These are phyloP conservation scores for Gossypium trilobum DNA, from an alignment of 441 rosid species.

Conservation along the genomic window DNA sequence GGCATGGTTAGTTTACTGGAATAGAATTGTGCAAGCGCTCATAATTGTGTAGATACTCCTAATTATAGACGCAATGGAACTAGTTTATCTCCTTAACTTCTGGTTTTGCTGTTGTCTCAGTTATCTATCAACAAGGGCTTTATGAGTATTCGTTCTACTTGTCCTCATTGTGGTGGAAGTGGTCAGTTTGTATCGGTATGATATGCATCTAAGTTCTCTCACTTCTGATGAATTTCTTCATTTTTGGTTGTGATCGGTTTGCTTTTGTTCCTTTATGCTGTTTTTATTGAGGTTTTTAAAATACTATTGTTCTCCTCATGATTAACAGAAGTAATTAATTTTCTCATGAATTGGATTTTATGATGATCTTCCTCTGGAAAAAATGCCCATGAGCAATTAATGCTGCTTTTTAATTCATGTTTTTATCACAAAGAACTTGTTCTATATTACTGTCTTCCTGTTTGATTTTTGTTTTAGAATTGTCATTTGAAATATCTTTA, in stretches of 20 bases:
- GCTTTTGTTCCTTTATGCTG: background rate
- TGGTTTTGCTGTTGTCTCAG: slow-evolving; percentile 32
- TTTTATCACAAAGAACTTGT: background rate
- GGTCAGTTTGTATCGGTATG: slow-evolving; percentile 74
- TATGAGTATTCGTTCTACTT: slow-evolving; percentile 56
- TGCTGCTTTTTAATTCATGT: background rate
- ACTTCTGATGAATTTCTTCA: background rate
- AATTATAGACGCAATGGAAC: background rate
- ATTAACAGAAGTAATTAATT: background rate
- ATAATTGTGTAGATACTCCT: background rate
- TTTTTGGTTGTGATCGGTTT: background rate
- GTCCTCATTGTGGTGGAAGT: slow-evolving; percentile 70
- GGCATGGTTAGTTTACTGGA: slow-evolving; percentile 66
- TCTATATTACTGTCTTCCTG: background rate
- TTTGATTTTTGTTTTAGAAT: background rate
- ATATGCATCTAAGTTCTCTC: background rate
- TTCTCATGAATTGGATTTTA: slow-evolving; percentile 1
- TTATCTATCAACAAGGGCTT: slow-evolving; percentile 50
- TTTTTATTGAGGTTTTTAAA: background rate
- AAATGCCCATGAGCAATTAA: background rate
- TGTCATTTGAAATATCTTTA: background rate
- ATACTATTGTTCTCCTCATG: background rate
- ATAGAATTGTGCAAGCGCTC: background rate
- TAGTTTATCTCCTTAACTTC: slow-evolving; percentile 16
- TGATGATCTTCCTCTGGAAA: background rate